These are phyloP conservation scores for Melanomma pulvis-pyrius DNA, from an alignment of 495 filamentous ascomycete species.

Conservation along the genomic window DNA sequence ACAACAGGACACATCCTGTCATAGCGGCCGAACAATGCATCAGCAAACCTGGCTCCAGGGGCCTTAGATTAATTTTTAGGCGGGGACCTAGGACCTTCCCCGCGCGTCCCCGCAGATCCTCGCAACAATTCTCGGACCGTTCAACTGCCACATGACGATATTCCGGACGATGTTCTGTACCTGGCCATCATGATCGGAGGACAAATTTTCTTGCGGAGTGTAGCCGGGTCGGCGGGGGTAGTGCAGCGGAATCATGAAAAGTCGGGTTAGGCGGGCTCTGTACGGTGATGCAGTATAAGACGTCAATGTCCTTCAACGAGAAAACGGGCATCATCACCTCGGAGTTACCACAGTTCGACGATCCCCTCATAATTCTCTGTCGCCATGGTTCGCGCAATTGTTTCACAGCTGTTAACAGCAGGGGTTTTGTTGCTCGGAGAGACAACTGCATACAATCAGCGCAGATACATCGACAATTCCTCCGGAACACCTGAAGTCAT, in stretches of 20 bases:
- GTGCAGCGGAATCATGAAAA: background rate
- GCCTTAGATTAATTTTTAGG: background rate
- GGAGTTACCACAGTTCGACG: background rate
- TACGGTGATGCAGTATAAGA: slow-evolving; percentile 1
- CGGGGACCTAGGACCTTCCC: background rate
- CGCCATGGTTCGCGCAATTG: background rate
- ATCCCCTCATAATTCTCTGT: background rate
- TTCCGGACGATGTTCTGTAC: background rate
- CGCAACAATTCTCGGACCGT: slow-evolving; percentile 11
- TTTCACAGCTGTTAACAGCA: background rate
- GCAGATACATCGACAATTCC: slow-evolving; percentile 17
- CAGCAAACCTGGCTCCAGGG: background rate
- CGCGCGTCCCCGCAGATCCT: slow-evolving; percentile 3
- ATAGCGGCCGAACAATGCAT: background rate
- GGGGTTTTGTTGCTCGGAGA: background rate
- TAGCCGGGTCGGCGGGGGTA: background rate
- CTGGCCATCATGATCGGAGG: background rate
- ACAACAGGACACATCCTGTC: slow-evolving; percentile 1
- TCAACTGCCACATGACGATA: background rate
- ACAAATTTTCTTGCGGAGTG: background rate
- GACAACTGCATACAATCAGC: slow-evolving; percentile 14
- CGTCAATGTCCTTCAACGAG: background rate
- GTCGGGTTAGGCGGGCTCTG: background rate
- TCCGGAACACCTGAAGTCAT: slow-evolving; percentile 13
- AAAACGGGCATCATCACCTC: background rate